Conservation (phyloP, 2,329 filamentous ascomycete genomes). For the Xylariaceae sp. region DNA sequence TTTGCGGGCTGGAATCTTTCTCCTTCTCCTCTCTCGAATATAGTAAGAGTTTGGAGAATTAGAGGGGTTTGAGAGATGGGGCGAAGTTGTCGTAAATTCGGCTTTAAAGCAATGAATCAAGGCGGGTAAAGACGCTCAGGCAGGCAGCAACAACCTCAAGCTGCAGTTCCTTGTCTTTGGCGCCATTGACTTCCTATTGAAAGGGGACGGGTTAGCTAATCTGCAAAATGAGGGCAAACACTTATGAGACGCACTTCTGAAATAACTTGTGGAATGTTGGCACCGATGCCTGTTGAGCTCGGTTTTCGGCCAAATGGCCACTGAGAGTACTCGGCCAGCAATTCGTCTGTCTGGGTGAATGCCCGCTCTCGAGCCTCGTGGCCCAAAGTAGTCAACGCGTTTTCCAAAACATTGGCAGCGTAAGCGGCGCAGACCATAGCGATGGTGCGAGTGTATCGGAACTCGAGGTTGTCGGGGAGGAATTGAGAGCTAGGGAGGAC, state of each 20-base stretch:
- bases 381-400: conserved; percentile 87
- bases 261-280: conserved; percentile 84
- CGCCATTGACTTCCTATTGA: conserved; percentile 66
- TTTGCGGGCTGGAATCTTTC: conserved; percentile 1
- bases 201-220: conserved; percentile 8
- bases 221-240: neutral
- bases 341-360: conserved; percentile 93
- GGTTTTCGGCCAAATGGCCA: conserved; percentile 92
- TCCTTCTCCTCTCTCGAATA: neutral
- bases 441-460: conserved; percentile 85
- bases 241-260: conserved; percentile 51
- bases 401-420: conserved; percentile 95
- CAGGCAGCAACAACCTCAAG: conserved; percentile 96
- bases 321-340: conserved; percentile 93
- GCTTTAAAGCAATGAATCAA: conserved; percentile 82
- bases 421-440: conserved; percentile 97
- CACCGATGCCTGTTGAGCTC: conserved; percentile 74
- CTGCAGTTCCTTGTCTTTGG: conserved; percentile 91
- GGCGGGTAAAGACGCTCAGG: conserved; percentile 92
- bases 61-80: conserved; percentile 4
- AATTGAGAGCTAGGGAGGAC: conserved; percentile 83
- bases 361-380: conserved; percentile 92
- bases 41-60: neutral
- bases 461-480: conserved; percentile 89
- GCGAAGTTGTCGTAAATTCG: conserved; percentile 1